Evolutionary conservation across 306 rosid genomes (phyloP), one percentile per base, ranked within the genome.

Genomic region (Prunus kanzakura): DNA sequence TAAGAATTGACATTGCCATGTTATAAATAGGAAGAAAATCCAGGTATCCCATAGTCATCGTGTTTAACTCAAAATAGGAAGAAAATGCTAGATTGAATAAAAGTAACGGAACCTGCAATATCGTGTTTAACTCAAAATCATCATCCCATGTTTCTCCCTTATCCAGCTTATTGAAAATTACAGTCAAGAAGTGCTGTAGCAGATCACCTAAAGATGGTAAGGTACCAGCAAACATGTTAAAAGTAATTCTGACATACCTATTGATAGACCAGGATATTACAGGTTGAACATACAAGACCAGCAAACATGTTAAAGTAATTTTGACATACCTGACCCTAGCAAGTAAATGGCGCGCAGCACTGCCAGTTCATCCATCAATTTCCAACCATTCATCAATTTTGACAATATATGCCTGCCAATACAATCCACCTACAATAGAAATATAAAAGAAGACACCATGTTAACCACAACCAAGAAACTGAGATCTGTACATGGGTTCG

Each of bases 101-200:
- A 76, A 76, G 77, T 72, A 63, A 81, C 22, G 49, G 64, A 73
- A 92, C 98, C 98, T 95, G 98, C 83, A 95, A 83, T 76, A 90
- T 85, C 3, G 96, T 88, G 85, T 95, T 95, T 61, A 95, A 88
- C 88, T 92, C 98, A 73, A 95, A 95, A 72, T 95, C 98, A 82
- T 92, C 98, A 69, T 92, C 97, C 97, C 92, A 95, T 41, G 92
- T 86, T 90, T 95, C 97, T 58, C 97, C 96, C 81, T 88, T 89
- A 82, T 95, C 97, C 81, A 95, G 81, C 86, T 95, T 95, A 80
- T 82, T 87, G 79, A 95, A 95, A 82, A 88, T 92, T 73, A 95
- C 89, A 27, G 92, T 91, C 86, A 88, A 69, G 86, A 95, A 95
- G 82, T 95, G 97, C 84, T 92, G 98, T 83, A 95, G 91, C 84